Percentiles rank a stretch among this genome's conserved stretches.
These are phyloP conservation scores for Brachypodium distachyon DNA, from an alignment of 202 grass and related monocot genomes.

Conservation along the genomic window DNA sequence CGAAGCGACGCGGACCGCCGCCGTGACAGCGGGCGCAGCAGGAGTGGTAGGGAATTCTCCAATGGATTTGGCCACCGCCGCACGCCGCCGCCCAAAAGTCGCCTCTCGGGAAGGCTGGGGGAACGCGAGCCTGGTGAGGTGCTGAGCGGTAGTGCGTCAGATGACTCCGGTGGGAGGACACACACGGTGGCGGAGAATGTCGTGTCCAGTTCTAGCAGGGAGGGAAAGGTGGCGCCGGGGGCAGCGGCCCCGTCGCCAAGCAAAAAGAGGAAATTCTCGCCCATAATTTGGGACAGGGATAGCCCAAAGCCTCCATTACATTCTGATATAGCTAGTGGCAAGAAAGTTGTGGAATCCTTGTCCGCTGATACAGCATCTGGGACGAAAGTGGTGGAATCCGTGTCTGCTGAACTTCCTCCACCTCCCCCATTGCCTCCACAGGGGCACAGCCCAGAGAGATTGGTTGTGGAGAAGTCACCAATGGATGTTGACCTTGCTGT, in stretches of 20 bases:
- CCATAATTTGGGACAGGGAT: conserved; percentile 91
- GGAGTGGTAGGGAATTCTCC: conserved; percentile 37
- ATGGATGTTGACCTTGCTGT: conserved; percentile 40
- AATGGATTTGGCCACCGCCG: conserved; percentile 52
- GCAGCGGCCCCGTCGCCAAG: background rate
- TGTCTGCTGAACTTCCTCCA: conserved; percentile 38
- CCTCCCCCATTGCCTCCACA: conserved; percentile 38
- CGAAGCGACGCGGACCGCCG: conserved; percentile 28
- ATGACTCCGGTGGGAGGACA: conserved; percentile 47
- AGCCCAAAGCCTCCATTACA: conserved; percentile 21
- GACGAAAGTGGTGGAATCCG: conserved; percentile 2
- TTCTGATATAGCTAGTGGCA: conserved; percentile 18
- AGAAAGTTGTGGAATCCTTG: background rate
- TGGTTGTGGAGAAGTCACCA: conserved; percentile 24
- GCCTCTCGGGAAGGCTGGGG: conserved; percentile 28
- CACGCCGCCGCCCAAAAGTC: conserved; percentile 38
- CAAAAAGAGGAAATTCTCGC: conserved; percentile 91
- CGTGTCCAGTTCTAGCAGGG: conserved; percentile 25
- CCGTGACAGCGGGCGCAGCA: conserved; percentile 30
- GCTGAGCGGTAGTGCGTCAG: conserved; percentile 78
- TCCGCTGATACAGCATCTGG: conserved; percentile 25
- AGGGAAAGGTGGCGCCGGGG: background rate
- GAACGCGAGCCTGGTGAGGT: conserved; percentile 87
- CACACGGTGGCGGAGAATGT: conserved; percentile 36
- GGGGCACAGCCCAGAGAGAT: conserved; percentile 18